phyloP scores from a whole-genome alignment of 345 rosid species.

The Populus alba region DNA sequence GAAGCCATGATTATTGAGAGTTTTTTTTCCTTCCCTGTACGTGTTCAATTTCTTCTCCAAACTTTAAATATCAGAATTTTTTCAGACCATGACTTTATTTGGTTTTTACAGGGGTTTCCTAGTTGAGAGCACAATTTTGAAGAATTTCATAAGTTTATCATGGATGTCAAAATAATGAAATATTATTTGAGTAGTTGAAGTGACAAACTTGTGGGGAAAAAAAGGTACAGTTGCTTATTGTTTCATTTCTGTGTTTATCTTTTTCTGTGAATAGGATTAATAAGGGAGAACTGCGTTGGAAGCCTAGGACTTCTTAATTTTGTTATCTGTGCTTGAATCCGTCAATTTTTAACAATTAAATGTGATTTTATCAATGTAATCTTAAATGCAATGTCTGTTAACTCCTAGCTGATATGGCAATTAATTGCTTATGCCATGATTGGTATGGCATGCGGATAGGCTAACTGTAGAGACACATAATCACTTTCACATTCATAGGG shows the following conservation, averaged over 20 bases:
- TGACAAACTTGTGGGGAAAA: slow-evolving; percentile 8
- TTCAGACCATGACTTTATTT: background rate
- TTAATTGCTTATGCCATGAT: background rate
- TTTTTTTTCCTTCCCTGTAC: background rate
- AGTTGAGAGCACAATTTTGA: slow-evolving; percentile 7
- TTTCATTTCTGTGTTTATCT: background rate
- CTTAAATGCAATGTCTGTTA: background rate
- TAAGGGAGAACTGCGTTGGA: background rate
- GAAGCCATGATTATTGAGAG: background rate
- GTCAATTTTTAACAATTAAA: background rate
- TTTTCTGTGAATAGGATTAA: background rate
- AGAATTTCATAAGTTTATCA: slow-evolving; percentile 1
- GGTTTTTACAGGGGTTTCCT: slow-evolving; percentile 16
- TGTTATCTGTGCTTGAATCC: background rate
- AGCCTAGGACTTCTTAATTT: background rate
- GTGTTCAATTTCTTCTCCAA: background rate
- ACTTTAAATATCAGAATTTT: background rate
- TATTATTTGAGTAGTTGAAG: slow-evolving; percentile 14
- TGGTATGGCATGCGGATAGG: background rate
- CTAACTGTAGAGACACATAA: background rate
- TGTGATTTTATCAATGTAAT: background rate
- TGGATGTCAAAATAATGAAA: slow-evolving; percentile 15
- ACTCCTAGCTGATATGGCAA: background rate
- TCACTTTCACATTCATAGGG: background rate
- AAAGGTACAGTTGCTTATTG: slow-evolving; percentile 25